These are phyloP conservation scores for Aspergillus japonicus DNA, from an alignment of 2,329 filamentous ascomycete species.

Conservation along the genomic window DNA sequence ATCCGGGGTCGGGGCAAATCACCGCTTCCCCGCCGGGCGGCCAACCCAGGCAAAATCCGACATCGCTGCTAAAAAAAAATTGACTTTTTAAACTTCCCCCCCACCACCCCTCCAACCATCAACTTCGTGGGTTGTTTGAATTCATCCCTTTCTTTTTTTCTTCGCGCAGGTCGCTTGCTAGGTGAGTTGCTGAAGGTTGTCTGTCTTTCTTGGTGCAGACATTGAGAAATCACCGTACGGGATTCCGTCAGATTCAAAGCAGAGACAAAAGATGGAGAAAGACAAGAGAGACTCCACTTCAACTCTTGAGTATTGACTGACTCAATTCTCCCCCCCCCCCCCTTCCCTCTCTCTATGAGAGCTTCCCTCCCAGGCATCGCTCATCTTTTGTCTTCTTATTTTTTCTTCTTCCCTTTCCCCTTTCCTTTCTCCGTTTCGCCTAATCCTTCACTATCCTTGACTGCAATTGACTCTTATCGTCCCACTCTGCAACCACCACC, in stretches of 20 bases:
- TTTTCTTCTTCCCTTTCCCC: neutral
- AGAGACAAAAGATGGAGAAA: neutral
- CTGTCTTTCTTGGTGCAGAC: too few relatives aligned
- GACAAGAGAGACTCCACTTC: neutral
- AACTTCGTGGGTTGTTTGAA: neutral
- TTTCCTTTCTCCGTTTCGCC: neutral
- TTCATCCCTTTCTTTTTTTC: neutral
- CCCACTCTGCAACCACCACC: neutral
- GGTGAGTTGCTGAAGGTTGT: neutral
- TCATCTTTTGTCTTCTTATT: neutral
- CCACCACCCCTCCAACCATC: neutral
- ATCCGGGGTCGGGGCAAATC: neutral
- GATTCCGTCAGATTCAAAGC: too few relatives aligned
- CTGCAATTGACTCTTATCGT: neutral
- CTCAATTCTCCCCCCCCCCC: neutral
- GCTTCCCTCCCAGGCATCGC: neutral
- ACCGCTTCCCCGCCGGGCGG: neutral
- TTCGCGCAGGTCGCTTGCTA: neutral
- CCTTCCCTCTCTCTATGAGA: neutral
- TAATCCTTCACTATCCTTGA: slow-evolving; percentile 15
- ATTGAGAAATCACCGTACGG: too few relatives aligned
- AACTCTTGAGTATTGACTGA: neutral
- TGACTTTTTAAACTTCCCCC: neutral
- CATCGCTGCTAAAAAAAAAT: neutral
- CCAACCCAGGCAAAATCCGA: neutral